Evolutionary conservation across 1,284 basidiomycete genomes (phyloP).

Genomic region (Salmacisia buchloeana): DNA sequence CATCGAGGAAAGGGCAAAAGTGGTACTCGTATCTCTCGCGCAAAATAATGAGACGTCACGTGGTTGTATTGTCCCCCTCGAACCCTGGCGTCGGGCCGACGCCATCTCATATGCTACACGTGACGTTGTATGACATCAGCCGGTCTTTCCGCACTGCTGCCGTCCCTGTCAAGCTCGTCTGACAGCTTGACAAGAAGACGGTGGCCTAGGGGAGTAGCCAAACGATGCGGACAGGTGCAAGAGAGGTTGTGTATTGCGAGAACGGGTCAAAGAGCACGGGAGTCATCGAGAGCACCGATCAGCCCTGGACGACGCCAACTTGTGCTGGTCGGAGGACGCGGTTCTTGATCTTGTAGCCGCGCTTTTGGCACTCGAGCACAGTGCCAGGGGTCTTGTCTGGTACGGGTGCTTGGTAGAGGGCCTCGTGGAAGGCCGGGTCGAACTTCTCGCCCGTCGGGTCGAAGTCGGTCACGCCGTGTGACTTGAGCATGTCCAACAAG

Average conservation of each 20-base stretch:
- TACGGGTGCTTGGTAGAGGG: conserved; percentile 88
- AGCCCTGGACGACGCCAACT: conserved; percentile 74
- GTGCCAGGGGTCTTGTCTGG: conserved; percentile 77
- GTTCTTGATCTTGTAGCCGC: conserved; percentile 59
- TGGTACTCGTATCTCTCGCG: too few relatives aligned
- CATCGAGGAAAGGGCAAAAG: neutral
- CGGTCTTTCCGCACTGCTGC: too few relatives aligned
- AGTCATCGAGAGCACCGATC: neutral
- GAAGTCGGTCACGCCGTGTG: conserved; percentile 83
- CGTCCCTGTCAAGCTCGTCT: too few relatives aligned
- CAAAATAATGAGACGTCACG: too few relatives aligned
- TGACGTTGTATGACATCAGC: too few relatives aligned
- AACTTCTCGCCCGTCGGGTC: conserved; percentile 88
- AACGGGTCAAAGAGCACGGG: neutral
- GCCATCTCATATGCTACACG: too few relatives aligned
- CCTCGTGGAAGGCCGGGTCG: conserved; percentile 91
- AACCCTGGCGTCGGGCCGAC: too few relatives aligned
- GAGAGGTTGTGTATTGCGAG: conserved; percentile 14
- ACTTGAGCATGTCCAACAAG: conserved; percentile 80
- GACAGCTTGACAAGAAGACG: too few relatives aligned
- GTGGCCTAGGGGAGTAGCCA: too few relatives aligned
- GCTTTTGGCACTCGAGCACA: conserved; percentile 84
- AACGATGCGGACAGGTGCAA: conserved; percentile 12
- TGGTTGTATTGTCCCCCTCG: too few relatives aligned
- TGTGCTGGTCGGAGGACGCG: conserved; percentile 86